A percentile compares a stretch with the other conserved stretches of the same genome.
Conservation (phyloP, 148 eudicot species). For the Silene uniflora region DNA sequence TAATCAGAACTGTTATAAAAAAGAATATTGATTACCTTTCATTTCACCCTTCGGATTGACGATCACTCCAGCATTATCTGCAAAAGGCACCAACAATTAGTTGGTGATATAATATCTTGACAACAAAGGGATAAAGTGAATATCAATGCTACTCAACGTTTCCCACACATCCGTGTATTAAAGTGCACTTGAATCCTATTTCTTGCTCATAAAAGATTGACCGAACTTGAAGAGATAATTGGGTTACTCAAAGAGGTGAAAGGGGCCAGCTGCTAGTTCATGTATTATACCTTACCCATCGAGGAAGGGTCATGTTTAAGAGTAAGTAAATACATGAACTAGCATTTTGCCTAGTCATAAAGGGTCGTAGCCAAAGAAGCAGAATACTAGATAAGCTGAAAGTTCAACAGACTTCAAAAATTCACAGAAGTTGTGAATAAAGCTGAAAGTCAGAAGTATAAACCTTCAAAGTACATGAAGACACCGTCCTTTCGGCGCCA, state of each 20-base stretch:
- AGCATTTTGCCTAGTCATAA: too few species aligned
- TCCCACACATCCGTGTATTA: background rate
- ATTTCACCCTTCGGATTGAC: slow-evolving; percentile 59
- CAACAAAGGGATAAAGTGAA: background rate
- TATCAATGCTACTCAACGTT: background rate
- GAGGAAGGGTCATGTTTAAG: too few species aligned
- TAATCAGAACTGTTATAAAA: background rate
- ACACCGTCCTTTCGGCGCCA: slow-evolving; percentile 92
- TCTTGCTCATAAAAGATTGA: background rate
- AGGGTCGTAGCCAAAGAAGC: too few species aligned
- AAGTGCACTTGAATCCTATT: background rate
- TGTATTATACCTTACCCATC: too few species aligned
- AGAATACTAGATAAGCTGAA: too few species aligned
- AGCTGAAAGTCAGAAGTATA: background rate
- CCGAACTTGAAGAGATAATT: background rate
- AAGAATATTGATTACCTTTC: slow-evolving; percentile 36
- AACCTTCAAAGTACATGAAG: slow-evolving; percentile 77
- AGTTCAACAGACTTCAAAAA: background rate
- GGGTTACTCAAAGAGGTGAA: background rate
- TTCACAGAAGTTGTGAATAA: background rate
- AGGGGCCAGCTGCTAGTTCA: too few species aligned
- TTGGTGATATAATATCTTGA: background rate
- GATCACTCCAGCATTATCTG: slow-evolving; percentile 65
- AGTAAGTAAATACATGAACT: too few species aligned
- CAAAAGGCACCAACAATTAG: background rate